Conservation (phyloP, 1,139 yeast species). For the Debaryomyces psychrophilus region DNA sequence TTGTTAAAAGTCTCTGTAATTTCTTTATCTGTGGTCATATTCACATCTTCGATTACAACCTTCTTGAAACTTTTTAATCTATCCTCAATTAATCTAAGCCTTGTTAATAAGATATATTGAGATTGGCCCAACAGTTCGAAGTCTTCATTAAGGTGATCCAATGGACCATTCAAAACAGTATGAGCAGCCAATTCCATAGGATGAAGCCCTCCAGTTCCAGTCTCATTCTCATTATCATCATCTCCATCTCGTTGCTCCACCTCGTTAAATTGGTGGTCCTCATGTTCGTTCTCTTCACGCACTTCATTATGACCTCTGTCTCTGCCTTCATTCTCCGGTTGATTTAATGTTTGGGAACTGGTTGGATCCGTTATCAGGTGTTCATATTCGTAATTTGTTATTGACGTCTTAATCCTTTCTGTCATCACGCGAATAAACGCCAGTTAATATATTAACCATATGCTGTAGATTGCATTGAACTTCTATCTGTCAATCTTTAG, state of each 20-base stretch:
- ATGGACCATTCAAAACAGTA: slow-evolving; percentile 53
- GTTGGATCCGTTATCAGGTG: no score
- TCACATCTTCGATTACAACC: slow-evolving; percentile 19
- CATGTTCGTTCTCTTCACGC: neutral
- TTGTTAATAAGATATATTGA: slow-evolving; percentile 54
- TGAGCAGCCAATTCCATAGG: slow-evolving; percentile 63
- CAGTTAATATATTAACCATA: neutral
- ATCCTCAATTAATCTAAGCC: slow-evolving; percentile 48
- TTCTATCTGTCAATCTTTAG: no score
- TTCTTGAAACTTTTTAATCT: slow-evolving; percentile 32
- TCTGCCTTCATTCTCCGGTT: no score
- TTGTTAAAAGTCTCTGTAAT: slow-evolving; percentile 33
- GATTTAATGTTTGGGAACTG: neutral
- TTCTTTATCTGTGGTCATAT: slow-evolving; percentile 25
- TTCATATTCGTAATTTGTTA: neutral
- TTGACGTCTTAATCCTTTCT: neutral
- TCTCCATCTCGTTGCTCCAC: neutral
- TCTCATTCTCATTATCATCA: neutral
- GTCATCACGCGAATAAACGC: neutral
- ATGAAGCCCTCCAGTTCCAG: slow-evolving; percentile 37
- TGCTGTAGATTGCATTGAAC: no score
- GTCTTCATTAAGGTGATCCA: slow-evolving; percentile 54
- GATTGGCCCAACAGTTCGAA: slow-evolving; percentile 59
- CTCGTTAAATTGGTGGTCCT: neutral
- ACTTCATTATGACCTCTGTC: neutral